A percentile compares a stretch with the other conserved stretches of the same genome.
Evolutionary conservation across 2,329 filamentous ascomycete species (phyloP).

Genomic region (Colletotrichum sp.): DNA sequence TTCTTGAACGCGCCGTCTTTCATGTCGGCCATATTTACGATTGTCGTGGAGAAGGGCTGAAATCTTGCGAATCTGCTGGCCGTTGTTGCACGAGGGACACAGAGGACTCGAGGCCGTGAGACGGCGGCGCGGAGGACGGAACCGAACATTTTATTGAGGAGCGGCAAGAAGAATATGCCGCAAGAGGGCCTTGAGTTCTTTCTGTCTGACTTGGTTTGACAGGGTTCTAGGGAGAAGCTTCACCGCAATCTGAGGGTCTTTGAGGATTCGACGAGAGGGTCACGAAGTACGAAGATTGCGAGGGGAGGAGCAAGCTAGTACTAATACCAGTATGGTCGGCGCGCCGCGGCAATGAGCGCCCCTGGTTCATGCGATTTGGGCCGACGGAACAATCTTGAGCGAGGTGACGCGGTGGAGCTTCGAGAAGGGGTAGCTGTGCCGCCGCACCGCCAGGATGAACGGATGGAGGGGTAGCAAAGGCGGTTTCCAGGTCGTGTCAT

Average conservation of each 20-base stretch:
- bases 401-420: slow-evolving; percentile 14
- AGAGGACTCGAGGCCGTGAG: slow-evolving; percentile 7
- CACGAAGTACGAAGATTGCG: not conserved
- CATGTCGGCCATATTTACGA: slow-evolving; percentile 41
- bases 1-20: slow-evolving; percentile 59
- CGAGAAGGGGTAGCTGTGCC: not conserved
- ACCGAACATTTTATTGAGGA: slow-evolving; percentile 16
- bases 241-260: slow-evolving; percentile 7
- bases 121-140: slow-evolving; percentile 12
- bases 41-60: slow-evolving; percentile 15
- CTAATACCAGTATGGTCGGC: slow-evolving; percentile 11
- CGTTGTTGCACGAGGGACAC: not conserved
- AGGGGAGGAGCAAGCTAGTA: slow-evolving; percentile 6
- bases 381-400: slow-evolving; percentile 16
- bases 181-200: not conserved
- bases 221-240: slow-evolving; percentile 17
- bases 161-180: slow-evolving; percentile 7
- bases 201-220: not conserved
- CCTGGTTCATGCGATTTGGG: slow-evolving; percentile 2
- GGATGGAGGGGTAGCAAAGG: not conserved
- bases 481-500: not conserved
- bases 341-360: slow-evolving; percentile 11
- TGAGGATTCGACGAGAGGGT: slow-evolving; percentile 3
- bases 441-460: not conserved
- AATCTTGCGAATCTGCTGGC: slow-evolving; percentile 1